phyloP scores from a whole-genome alignment of 75 land plant genomes.

The Sequoiadendron giganteum region DNA sequence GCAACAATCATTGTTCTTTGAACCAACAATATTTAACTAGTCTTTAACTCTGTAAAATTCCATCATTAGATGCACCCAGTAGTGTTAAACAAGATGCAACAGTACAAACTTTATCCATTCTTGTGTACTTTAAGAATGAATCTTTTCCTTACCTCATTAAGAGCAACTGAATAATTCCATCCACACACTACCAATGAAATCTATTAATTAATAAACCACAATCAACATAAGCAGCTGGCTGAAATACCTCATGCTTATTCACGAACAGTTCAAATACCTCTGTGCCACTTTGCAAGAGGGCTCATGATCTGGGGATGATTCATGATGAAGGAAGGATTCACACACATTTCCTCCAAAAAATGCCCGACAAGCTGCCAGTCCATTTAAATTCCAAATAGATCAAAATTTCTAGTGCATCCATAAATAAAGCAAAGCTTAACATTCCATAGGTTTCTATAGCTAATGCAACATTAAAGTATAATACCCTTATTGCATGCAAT shows the following conservation, averaged over 20 bases:
- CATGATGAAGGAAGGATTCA: conserved; percentile 87
- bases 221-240: background rate
- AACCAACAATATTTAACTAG: background rate
- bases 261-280: conserved; percentile 89
- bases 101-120: background rate
- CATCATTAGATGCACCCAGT: background rate
- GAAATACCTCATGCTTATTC: conserved; percentile 87
- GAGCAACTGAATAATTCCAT: background rate
- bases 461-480: no score
- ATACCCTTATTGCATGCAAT: no score
- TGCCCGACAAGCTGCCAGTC: conserved; percentile 86
- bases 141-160: background rate
- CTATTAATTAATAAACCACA: background rate
- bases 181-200: background rate
- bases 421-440: no score
- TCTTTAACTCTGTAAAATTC: background rate
- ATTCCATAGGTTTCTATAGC: no score
- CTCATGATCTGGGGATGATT: conserved; percentile 97
- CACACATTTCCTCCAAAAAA: conserved; percentile 85
- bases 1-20: background rate
- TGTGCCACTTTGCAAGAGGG: conserved; percentile 94
- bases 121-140: background rate
- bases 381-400: no score
- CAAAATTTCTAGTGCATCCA: no score
- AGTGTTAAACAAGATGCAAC: background rate